These are phyloP conservation scores for Candida argentea DNA, from an alignment of 805 yeast genomes.

Conservation along the genomic window DNA sequence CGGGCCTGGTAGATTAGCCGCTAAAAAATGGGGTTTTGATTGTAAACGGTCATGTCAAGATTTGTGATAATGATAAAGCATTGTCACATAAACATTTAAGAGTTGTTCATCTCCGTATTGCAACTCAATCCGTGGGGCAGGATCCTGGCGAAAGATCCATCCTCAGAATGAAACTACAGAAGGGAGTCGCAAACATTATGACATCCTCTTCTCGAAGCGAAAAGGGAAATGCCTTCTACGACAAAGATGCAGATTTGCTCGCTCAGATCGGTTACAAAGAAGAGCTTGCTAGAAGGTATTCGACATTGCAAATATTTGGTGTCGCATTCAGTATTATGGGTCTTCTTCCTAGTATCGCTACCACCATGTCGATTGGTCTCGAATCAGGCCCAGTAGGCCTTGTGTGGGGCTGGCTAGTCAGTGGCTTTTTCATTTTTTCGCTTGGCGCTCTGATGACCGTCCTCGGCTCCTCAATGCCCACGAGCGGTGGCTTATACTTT, in stretches of 20 bases:
- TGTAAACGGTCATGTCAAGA: no score
- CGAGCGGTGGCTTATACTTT: conserved; percentile 66
- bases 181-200: no score
- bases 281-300: conserved; percentile 51
- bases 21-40: no score
- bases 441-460: conserved; percentile 60
- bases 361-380: conserved; percentile 43
- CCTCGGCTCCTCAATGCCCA: conserved; percentile 60
- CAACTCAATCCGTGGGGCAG: no score
- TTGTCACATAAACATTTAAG: no score
- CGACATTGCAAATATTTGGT: conserved; percentile 57
- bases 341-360: conserved; percentile 52
- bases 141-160: no score
- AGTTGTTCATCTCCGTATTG: no score
- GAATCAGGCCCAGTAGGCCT: conserved; percentile 56
- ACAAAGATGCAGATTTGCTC: conserved; percentile 25
- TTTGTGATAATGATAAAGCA: no score
- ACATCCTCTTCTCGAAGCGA: no score
- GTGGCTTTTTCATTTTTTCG: conserved; percentile 43
- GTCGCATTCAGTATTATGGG: conserved; percentile 70
- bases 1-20: no score
- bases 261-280: conserved; percentile 62
- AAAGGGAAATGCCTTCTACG: no score
- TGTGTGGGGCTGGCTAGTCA: conserved; percentile 66
- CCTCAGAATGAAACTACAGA: no score